Base-by-base conservation (phyloP, 2,329 filamentous ascomycete genomes). In the Fusarium camptoceras region DNA sequence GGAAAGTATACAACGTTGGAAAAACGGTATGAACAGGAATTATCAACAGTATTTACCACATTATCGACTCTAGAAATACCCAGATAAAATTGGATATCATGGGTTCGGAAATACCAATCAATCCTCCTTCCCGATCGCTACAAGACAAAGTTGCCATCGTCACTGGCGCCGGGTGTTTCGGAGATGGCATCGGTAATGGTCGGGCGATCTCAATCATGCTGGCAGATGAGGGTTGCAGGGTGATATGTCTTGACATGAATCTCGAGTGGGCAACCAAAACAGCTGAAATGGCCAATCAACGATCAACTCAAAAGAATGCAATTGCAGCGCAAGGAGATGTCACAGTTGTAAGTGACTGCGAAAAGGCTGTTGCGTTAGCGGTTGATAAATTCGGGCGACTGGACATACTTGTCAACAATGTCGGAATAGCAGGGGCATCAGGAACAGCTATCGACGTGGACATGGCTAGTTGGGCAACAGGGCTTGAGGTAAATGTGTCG, bases 351-450 rank as follows among this genome's bases (percentile, higher is more conserved):
- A 59, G 60, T 0, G 86, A 89, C 56, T 91, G 88, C 72, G 78
- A 84, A 51, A 68, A 63, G 2, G 77, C 80, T 3, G 78, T 84
- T 9, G 64, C 81, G 0, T 59, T 75, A 0, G 83, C 88, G 0
- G 16, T 88, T 2, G 63, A 80, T 4, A 71, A 76, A 2, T 91
- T 86, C 67, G 88, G 87, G 1, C 80, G 86, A 3, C 68, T 92
- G 3, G 88, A 91, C 71, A 88, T 91, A 43, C 78, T 92, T 1
- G 80, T 91, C 37, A 91, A 91, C 73, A 88, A 88, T 59, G 89
- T 92, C 3, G 90, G 90, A 0, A 80, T 91, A 22, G 82, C 83
- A 6, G 90, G 90, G 0, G 84, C 88, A 0, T 59, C 78, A 2
- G 90, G 90, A 0, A 89, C 86, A 3, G 88, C 89, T 0, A 81